phyloP scores from a whole-genome alignment of 352 stramenopile species.

The Pythium aphanidermatum region DNA sequence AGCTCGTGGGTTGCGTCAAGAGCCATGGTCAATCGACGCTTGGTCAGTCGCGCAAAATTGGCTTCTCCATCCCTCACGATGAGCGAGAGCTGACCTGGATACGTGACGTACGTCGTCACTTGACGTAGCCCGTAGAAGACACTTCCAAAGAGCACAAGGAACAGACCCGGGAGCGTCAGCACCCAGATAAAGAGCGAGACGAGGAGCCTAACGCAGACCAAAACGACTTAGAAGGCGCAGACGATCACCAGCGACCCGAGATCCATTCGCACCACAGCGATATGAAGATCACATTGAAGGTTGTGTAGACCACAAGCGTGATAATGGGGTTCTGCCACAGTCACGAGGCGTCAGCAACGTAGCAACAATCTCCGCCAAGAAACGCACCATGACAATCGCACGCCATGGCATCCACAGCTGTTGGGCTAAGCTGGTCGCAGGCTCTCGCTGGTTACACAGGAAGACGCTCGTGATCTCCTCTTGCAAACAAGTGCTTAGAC shows the following conservation, averaged over 20 bases:
- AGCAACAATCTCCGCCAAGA: neutral
- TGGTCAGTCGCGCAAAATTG: slow-evolving; percentile 67
- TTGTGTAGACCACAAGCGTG: slow-evolving; percentile 40
- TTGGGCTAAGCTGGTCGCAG: slow-evolving; percentile 27
- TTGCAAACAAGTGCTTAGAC: too few relatives aligned
- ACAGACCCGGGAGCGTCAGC: slow-evolving; percentile 51
- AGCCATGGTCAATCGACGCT: slow-evolving; percentile 64
- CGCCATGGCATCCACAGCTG: slow-evolving; percentile 74
- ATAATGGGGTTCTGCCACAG: slow-evolving; percentile 49
- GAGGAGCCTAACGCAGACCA: slow-evolving; percentile 27
- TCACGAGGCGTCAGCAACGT: neutral
- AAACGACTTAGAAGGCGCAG: too few relatives aligned
- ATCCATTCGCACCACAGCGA: slow-evolving; percentile 37
- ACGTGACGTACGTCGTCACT: slow-evolving; percentile 55
- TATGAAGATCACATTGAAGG: slow-evolving; percentile 58
- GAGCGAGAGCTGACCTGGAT: slow-evolving; percentile 65
- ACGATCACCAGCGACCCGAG: too few relatives aligned
- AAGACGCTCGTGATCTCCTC: too few relatives aligned
- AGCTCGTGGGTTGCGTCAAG: slow-evolving; percentile 55
- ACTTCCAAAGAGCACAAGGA: slow-evolving; percentile 21
- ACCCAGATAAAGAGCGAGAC: slow-evolving; percentile 38
- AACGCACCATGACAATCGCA: slow-evolving; percentile 44
- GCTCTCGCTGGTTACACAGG: neutral
- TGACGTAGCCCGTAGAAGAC: slow-evolving; percentile 29
- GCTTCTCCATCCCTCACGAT: slow-evolving; percentile 76